Evolutionary conservation across 164 flowering plant species (phyloP).

Genomic region (Vitis vinifera): ASM3070453v1 NC_081823.1:131501-132000

Average conservation of each 20-base stretch:
- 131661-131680: no score
- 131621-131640: no score
- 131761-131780: conserved; percentile 23
- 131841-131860: conserved; percentile 21
- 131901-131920: background rate
- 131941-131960: conserved; percentile 74
- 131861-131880: background rate
- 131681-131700: no score
- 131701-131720: no score
- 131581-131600: no score
- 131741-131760: conserved; percentile 32
- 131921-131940: conserved; percentile 2
- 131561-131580: no score
- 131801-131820: conserved; percentile 40
- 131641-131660: no score
- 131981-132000: conserved; percentile 54
- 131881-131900: background rate
- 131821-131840: conserved; percentile 40
- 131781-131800: conserved; percentile 38
- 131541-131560: no score
- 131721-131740: background rate
- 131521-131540: no score
- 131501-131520: no score
- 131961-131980: conserved; percentile 57
- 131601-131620: no score